A percentile compares a stretch with the other conserved stretches of the same genome.
Conservation (phyloP, 1,284 basidiomycete genomes). For the Hortiboletus rubellus region DNA sequence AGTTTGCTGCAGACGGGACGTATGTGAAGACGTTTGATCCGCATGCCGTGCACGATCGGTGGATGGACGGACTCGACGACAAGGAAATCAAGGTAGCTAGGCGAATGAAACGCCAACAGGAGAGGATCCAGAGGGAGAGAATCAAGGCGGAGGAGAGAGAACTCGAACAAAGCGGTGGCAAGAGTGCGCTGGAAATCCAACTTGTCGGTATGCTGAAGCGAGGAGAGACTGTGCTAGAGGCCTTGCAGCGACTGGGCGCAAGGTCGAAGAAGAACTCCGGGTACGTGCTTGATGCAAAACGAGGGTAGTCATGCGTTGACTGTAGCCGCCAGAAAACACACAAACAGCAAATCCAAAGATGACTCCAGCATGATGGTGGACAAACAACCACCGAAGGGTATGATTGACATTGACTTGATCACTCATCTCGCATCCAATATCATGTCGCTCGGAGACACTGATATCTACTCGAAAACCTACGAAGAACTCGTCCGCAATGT, state of each 20-base stretch:
- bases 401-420: conserved; percentile 69
- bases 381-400: conserved; percentile 38
- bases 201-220: conserved; percentile 77
- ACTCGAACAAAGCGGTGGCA: conserved; percentile 63
- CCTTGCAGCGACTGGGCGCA: conserved; percentile 82
- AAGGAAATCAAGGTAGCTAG: conserved; percentile 84
- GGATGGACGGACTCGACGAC: conserved; percentile 92
- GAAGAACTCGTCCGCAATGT: conserved; percentile 78
- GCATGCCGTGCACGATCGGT: conserved; percentile 89
- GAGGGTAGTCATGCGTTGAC: not conserved
- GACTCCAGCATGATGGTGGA: conserved; percentile 49
- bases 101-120: conserved; percentile 65
- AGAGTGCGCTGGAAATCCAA: conserved; percentile 65
- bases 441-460: conserved; percentile 79
- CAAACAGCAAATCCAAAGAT: conserved; percentile 39
- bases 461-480: conserved; percentile 82
- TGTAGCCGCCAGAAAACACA: conserved; percentile 24
- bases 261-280: conserved; percentile 61
- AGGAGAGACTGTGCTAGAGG: conserved; percentile 89
- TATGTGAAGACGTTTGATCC: conserved; percentile 89
- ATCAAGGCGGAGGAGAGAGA: conserved; percentile 74
- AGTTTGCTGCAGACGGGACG: conserved; percentile 91
- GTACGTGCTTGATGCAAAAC: conserved; percentile 34
- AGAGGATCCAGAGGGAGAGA: conserved; percentile 67
- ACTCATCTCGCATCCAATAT: conserved; percentile 81